Percentiles rank a stretch among this genome's conserved stretches.
phyloP scores from a whole-genome alignment of 306 rosid genomes.

The Delonix regia region DNA sequence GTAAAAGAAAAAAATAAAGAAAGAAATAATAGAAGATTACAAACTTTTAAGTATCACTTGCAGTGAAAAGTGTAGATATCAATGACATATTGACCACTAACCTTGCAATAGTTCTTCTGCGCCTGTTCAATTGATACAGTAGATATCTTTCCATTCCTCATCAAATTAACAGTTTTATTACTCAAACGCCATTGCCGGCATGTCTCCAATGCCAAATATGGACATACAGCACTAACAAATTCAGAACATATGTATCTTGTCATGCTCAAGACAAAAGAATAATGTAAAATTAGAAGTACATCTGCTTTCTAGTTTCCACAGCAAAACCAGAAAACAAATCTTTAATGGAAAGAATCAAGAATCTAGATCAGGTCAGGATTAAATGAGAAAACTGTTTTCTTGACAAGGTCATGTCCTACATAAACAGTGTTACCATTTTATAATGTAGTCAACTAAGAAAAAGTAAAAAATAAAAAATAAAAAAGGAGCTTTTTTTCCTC shows the following conservation, averaged over 20 bases:
- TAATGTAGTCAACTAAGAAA: not conserved
- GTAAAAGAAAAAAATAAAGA: not conserved
- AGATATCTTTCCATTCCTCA: conserved; percentile 99
- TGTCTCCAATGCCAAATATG: conserved; percentile 96
- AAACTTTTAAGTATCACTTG: not conserved
- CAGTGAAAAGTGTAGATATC: not conserved
- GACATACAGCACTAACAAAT: conserved; percentile 84
- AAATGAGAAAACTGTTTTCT: conserved; percentile 10
- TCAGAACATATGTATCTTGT: conserved; percentile 30
- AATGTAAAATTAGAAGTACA: not conserved
- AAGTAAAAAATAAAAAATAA: no score
- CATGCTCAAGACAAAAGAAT: conserved; percentile 21
- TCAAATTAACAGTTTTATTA: conserved; percentile 85
- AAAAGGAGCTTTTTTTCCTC: not conserved
- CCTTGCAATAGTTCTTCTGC: conserved; percentile 96
- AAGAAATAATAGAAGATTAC: not conserved
- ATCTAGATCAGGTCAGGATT: not conserved
- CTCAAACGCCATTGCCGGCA: conserved; percentile 99
- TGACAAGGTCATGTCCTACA: not conserved
- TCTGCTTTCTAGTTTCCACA: conserved; percentile 24
- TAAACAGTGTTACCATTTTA: not conserved
- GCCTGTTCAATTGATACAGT: conserved; percentile 98
- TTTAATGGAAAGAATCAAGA: conserved; percentile 9
- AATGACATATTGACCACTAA: conserved; percentile 39
- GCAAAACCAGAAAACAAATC: conserved; percentile 29